These are phyloP conservation scores for Malus hybrid DNA, from an alignment of 331 rosid species.

Conservation along the genomic window DNA sequence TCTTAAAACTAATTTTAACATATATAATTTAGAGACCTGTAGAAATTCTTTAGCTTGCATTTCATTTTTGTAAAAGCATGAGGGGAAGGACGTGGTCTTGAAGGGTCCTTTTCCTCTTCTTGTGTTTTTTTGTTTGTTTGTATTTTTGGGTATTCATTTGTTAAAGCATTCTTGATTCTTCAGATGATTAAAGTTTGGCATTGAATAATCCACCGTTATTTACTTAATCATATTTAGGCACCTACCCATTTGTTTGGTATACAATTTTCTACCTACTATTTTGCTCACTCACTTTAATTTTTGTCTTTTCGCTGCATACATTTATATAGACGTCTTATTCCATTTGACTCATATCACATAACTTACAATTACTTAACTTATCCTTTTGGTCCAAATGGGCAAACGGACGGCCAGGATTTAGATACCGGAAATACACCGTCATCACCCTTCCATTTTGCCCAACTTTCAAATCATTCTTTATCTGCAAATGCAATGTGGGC, in stretches of 20 bases:
- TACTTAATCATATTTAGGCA: not conserved
- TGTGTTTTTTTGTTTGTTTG: not conserved
- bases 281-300: not conserved
- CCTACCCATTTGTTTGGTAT: not conserved
- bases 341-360: not conserved
- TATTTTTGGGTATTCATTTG: too few species aligned
- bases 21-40: too few species aligned
- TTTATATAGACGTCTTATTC: conserved; percentile 3
- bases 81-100: not conserved
- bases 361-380: conserved; percentile 1
- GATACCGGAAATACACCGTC: conserved; percentile 5
- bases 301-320: not conserved
- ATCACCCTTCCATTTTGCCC: not conserved
- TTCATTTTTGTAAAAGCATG: not conserved
- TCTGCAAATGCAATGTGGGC: not conserved
- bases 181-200: not conserved
- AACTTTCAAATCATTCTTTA: not conserved
- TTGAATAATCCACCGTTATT: not conserved
- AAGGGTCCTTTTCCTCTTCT: not conserved
- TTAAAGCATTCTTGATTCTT: not conserved
- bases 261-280: not conserved
- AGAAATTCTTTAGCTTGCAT: not conserved
- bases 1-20: not conserved
- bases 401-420: conserved; percentile 9
- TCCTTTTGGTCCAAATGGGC: conserved; percentile 13